phyloP scores from a whole-genome alignment of 2,329 filamentous ascomycete genomes.

The Dactylellina parvicollis region DNA sequence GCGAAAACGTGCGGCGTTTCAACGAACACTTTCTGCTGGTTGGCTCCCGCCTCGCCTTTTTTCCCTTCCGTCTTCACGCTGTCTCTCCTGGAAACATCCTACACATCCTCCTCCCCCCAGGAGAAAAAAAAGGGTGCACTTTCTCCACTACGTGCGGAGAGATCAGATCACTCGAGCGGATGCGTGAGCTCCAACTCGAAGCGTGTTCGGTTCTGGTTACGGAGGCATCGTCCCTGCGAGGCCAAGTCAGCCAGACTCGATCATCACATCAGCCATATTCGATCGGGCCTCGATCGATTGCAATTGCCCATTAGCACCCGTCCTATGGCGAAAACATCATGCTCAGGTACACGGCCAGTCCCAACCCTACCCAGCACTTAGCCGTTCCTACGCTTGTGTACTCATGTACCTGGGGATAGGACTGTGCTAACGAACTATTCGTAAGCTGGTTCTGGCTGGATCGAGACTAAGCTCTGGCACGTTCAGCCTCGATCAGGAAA shows the following conservation, averaged over 20 bases:
- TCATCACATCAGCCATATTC: no score
- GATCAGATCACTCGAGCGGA: background rate
- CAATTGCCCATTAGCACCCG: no score
- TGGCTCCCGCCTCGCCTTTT: slow-evolving; percentile 42
- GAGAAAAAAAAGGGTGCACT: background rate
- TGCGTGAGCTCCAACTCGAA: no score
- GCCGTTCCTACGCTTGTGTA: no score
- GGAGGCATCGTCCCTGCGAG: background rate
- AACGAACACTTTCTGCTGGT: background rate
- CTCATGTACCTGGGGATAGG: no score
- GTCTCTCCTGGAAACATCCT: background rate
- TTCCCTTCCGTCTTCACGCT: background rate
- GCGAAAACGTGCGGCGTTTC: slow-evolving; percentile 26
- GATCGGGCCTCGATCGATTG: no score
- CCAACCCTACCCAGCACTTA: no score
- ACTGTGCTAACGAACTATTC: no score
- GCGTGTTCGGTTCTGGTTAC: no score
- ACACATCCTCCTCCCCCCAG: no score
- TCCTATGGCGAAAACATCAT: no score
- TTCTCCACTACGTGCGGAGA: background rate
- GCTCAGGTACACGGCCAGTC: no score
- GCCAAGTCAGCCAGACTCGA: background rate
- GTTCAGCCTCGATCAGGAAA: slow-evolving; percentile 2
- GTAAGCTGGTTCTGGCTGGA: background rate
- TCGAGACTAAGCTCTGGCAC: background rate